Evolutionary conservation across 257 asterid species (phyloP).

Genomic region (Scutellaria galericulata): DNA sequence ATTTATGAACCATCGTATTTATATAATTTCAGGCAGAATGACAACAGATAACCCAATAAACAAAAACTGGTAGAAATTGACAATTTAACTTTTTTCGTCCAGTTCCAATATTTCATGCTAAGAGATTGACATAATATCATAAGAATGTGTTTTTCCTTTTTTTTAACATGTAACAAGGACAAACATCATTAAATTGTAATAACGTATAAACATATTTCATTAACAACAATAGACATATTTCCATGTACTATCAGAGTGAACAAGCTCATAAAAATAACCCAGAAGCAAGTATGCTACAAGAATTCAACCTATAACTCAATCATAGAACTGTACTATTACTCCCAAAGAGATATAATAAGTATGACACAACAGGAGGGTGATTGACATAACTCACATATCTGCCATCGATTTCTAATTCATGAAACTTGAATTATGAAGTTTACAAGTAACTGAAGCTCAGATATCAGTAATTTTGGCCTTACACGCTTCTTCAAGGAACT

Average conservation of each 20-base stretch:
- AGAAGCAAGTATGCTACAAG: not conserved
- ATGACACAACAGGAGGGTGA: not conserved
- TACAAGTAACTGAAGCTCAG: not conserved
- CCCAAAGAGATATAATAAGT: not conserved
- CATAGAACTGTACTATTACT: not conserved
- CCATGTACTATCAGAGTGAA: not conserved
- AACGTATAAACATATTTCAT: not conserved
- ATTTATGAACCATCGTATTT: not conserved
- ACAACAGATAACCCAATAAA: conserved; percentile 3
- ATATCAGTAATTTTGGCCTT: not conserved
- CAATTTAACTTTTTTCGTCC: not conserved
- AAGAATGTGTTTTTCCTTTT: too few relatives aligned
- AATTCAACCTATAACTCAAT: not conserved
- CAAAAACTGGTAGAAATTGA: not conserved
- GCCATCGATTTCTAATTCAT: not conserved
- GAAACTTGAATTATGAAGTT: not conserved
- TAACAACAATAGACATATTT: not conserved
- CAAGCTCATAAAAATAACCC: not conserved
- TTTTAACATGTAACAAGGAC: not conserved
- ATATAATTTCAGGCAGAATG: not conserved
- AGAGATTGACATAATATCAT: conserved; percentile 2
- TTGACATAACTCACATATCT: not conserved
- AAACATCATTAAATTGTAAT: conserved; percentile 19
- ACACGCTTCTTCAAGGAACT: not conserved
- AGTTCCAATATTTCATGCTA: conserved; percentile 19